Conservation (phyloP, 2,329 filamentous ascomycete species). For the Aureobasidium sp. region DNA sequence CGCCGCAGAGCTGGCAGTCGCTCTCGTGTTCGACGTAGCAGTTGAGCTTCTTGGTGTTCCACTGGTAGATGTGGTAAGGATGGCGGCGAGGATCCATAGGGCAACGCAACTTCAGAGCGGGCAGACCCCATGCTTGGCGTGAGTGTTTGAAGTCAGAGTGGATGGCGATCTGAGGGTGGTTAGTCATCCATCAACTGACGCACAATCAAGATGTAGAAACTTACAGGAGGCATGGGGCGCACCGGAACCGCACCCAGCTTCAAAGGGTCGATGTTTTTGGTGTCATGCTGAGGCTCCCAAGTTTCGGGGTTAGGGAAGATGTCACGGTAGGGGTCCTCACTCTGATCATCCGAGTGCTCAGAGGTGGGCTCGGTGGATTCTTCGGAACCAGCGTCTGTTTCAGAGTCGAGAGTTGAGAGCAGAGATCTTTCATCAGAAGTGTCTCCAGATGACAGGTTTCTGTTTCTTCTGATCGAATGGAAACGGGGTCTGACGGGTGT, state of each 20-base stretch:
- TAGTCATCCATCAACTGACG: not conserved
- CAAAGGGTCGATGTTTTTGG: not conserved
- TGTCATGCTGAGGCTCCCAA: not conserved
- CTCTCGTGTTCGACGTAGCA: conserved; percentile 14
- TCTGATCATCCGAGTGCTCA: not conserved
- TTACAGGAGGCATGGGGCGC: not conserved
- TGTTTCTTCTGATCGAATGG: not conserved
- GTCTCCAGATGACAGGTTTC: not conserved
- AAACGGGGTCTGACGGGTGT: not conserved
- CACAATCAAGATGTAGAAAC: not conserved
- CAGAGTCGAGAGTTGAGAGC: not conserved
- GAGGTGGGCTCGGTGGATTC: not conserved
- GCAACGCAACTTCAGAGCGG: conserved; percentile 10
- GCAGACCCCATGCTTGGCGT: conserved; percentile 11
- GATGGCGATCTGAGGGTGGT: not conserved
- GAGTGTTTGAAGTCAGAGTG: not conserved
- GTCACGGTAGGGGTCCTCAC: not conserved
- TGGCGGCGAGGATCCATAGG: conserved; percentile 11
- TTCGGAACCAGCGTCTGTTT: not conserved
- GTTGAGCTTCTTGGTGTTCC: conserved; percentile 18
- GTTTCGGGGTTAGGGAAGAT: not conserved
- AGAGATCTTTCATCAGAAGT: not conserved
- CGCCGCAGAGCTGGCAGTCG: conserved; percentile 15
- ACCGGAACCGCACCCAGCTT: not conserved
- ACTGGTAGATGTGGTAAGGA: conserved; percentile 16